Evolutionary conservation across 2,329 filamentous ascomycete species (phyloP).

Genomic region (Trichoderma polysporum): DNA sequence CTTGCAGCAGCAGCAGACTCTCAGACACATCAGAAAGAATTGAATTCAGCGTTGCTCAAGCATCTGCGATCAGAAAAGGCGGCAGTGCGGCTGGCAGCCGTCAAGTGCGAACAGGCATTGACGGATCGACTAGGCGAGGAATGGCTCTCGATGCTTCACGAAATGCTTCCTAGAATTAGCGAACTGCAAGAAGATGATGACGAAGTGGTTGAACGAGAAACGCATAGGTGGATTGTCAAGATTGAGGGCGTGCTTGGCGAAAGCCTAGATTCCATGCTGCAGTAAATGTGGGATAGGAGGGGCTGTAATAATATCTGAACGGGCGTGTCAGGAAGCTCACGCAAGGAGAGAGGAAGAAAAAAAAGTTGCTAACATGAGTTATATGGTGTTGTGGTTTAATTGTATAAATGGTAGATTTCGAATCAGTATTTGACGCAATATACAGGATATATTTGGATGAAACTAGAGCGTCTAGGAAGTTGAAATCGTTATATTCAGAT

Average conservation of each 20-base stretch:
- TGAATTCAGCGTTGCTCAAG: conserved; percentile 76
- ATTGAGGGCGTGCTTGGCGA: conserved; percentile 90
- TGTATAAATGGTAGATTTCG: conserved; percentile 2
- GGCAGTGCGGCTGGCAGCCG: conserved; percentile 73
- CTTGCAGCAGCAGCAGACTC: conserved; percentile 79
- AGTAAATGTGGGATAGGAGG: conserved; percentile 50
- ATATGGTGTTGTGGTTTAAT: conserved; percentile 1
- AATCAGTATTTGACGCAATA: conserved; percentile 11
- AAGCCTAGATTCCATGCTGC: conserved; percentile 87
- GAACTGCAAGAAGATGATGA: conserved; percentile 97
- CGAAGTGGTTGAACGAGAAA: conserved; percentile 86
- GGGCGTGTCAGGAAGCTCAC: background rate
- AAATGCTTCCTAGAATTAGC: conserved; percentile 95
- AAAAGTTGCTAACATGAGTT: background rate
- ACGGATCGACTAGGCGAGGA: conserved; percentile 85
- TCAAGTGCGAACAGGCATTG: conserved; percentile 77
- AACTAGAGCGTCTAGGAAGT: background rate
- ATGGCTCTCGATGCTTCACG: conserved; percentile 85
- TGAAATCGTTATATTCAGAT: background rate
- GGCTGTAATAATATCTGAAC: background rate
- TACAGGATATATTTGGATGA: background rate
- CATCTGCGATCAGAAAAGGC: conserved; percentile 73
- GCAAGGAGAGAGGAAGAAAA: background rate
- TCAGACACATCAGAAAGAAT: conserved; percentile 83
- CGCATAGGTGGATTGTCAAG: conserved; percentile 82